Base-by-base conservation (phyloP, 257 asterid genomes). In the Capsicum chinense region DNA sequence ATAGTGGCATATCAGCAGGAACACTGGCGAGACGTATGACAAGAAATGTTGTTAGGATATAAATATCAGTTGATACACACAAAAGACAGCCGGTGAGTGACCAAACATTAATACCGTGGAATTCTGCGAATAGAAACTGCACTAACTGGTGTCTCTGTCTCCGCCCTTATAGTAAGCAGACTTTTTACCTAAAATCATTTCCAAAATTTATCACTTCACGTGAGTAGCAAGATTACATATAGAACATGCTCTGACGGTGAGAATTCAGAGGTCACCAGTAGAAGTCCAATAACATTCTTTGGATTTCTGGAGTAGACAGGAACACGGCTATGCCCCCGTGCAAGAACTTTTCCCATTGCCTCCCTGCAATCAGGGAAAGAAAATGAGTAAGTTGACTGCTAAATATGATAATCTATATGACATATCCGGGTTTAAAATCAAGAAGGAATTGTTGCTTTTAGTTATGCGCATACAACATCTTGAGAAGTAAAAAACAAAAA, bases 251-350 rank as follows among this genome's bases (percentile, higher is more conserved):
- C 62, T 57, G 52, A 68, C 48, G 3, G 52, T 37, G 76, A 70
- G 62, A 33, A 66, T 71, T 26, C 26, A 63, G 68, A 35, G 63
- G 62, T 87, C 86, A 94, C 98, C 93, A 95, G 89, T 82, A 95
- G 86, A 87, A 95, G 95, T 87, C 97, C 98, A 86, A 95, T 92
- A 48, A 95, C 81, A 81, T 93, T 95, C 84, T 86, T 92, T 56
- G 91, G 92, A 84, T 89, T 92, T 47, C 96, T 98, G 57, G 93
- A 87, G 87, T 92, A 93, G 83, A 95, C 98, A 83, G 98, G 98
- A 87, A 95, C 94, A 85, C 98, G 93, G 85, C 98, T 95, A 81
- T 95, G 98, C 71, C 98, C 98, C 54, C 98, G 94, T 78, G 97
- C 94, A 83, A 95, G 91, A 81, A 95, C 76, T 89, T 92, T 93